Base-by-base conservation (phyloP, 2,329 filamentous ascomycete genomes). In the Nannizzia gypsea region DNA sequence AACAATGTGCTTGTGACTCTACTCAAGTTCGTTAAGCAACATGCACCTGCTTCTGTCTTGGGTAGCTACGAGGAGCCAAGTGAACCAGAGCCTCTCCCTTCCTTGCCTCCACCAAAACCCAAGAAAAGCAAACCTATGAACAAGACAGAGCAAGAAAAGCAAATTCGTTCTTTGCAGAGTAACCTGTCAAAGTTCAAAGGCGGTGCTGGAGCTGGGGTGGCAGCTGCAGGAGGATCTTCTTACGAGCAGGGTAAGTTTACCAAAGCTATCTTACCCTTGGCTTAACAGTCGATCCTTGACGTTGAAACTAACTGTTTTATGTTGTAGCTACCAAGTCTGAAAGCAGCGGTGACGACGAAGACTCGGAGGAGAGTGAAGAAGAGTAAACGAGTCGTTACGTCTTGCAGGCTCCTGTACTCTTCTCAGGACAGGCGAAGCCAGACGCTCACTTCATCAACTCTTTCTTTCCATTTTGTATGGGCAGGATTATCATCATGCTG, bases 111-210 rank as follows among this genome's bases (percentile, higher is more conserved):
- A 17, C 66, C 74, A 2, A 78, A 77, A 65, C 71, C 73, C 1
- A 79, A 78, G 69, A 79, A 79, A 68, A 78, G 77, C 65, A 79
- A 79, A 67, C 76, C 77, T 0, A 79, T 79, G 77, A 78, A 74
- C 68, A 78, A 78, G 65, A 73, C 72, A 56, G 76, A 79, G 64
- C 77, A 79, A 65, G 77, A 79, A 63, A 75, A 74, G 38, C 75
- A 77, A 63, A 79, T 79, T 62, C 76, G 76, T 57, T 75, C 76
- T 65, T 70, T 79, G 34, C 71, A 76, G 64, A 75, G 72, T 64
- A 77, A 74, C 50, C 69, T 78, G 17, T 76, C 74, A 34, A 73
- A 74, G 24, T 79, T 77, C 68, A 68, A 76, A 61, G 73, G 74
- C 31, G 73, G 70, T 22, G 71, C 70, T 17, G 61, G 68, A n/a